Conservation (phyloP, 306 rosid genomes). For the Pueraria montana region DNA sequence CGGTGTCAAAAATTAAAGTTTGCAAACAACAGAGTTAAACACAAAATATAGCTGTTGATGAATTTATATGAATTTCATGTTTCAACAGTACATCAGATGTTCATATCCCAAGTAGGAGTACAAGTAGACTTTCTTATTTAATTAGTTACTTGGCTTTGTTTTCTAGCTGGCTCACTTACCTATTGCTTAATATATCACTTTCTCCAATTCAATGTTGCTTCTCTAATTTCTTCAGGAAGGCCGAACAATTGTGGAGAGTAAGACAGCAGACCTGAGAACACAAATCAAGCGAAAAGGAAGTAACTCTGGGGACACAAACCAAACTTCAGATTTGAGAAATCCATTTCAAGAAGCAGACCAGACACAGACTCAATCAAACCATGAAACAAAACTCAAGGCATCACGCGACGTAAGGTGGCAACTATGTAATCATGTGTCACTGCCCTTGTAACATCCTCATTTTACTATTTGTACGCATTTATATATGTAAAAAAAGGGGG, state of each 20-base stretch:
- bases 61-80: not conserved
- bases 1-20: no score
- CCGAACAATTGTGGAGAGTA: slow-evolving; percentile 77
- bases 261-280: slow-evolving; percentile 83
- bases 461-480: no score
- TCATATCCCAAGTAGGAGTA: not conserved
- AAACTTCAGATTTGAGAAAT: slow-evolving; percentile 49
- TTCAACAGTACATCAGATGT: not conserved
- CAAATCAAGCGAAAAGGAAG: slow-evolving; percentile 76
- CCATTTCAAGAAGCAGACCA: slow-evolving; percentile 60
- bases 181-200: slow-evolving; percentile 8
- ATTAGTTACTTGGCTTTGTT: not conserved
- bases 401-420: slow-evolving; percentile 99
- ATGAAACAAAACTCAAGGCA: slow-evolving; percentile 94
- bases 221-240: slow-evolving; percentile 73
- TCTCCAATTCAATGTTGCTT: slow-evolving; percentile 39
- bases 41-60: not conserved
- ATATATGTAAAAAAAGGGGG: no score
- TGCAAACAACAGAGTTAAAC: not conserved
- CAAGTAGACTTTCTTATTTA: not conserved
- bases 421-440: slow-evolving; percentile 68
- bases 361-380: slow-evolving; percentile 51
- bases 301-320: slow-evolving; percentile 57
- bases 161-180: not conserved
- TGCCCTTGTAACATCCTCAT: no score